Conservation (phyloP, 331 rosid species). For the Phaseolus coccineus region DNA sequence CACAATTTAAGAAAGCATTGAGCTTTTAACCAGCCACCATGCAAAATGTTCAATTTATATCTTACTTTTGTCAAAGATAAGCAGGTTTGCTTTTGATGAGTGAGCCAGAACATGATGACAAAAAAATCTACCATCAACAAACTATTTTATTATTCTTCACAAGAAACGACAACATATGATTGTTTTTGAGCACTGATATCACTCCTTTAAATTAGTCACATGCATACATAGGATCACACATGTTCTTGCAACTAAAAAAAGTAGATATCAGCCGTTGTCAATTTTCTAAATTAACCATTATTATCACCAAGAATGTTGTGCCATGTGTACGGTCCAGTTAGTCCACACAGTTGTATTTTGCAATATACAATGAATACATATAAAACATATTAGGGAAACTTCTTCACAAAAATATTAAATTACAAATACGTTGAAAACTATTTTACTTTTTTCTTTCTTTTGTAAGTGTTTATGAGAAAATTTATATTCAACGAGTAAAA, state of each 20-base stretch:
- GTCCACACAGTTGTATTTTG: background rate
- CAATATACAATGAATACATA: constrained; percentile 1
- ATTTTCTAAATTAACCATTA: background rate
- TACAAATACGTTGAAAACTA: no score
- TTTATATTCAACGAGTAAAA: background rate
- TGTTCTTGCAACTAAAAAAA: constrained; percentile 26
- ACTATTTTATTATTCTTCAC: background rate
- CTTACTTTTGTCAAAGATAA: constrained; percentile 6
- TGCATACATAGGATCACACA: constrained; percentile 19
- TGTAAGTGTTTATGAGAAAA: no score
- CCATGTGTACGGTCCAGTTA: constrained; percentile 28
- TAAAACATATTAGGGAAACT: no score
- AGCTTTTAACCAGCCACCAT: background rate
- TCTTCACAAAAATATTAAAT: no score
- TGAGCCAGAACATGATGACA: no score
- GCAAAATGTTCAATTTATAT: background rate
- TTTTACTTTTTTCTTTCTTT: no score
- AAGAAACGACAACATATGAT: constrained; percentile 24
- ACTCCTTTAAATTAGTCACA: background rate
- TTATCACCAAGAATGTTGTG: background rate
- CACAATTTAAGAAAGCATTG: background rate
- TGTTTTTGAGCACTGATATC: background rate
- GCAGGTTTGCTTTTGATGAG: constrained; percentile 1
- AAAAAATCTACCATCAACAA: background rate
- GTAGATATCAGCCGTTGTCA: constrained; percentile 5